These are phyloP conservation scores for Nosema bombycis DNA, from an alignment of 371 early-diverging fungal species.

Conservation along the genomic window DNA sequence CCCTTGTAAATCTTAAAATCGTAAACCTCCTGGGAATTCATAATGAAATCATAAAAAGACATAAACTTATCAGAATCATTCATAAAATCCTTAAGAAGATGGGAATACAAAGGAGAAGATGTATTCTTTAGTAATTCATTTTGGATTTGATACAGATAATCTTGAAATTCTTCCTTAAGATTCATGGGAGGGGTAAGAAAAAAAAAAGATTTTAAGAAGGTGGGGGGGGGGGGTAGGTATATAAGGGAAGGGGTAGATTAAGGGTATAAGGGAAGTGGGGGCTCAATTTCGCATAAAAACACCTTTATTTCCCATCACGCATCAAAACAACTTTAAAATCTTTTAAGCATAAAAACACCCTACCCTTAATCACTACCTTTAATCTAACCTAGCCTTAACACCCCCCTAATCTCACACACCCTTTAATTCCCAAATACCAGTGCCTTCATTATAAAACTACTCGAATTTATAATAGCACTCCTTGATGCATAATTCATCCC, in stretches of 20 bases:
- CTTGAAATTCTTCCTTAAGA: no score
- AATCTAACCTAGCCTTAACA: neutral
- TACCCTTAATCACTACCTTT: neutral
- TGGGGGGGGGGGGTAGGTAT: no score
- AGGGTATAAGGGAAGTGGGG: conserved; percentile 1
- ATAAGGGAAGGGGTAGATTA: neutral
- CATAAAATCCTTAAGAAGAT: no score
- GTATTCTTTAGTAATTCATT: no score
- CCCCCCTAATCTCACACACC: neutral
- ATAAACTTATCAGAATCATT: no score
- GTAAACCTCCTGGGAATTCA: no score
- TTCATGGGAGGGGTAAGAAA: no score
- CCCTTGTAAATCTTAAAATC: no score
- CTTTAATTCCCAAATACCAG: neutral
- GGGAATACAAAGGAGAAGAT: no score
- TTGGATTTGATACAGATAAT: no score
- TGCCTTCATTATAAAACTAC: neutral
- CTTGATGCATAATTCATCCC: conserved; percentile 21
- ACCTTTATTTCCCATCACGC: neutral
- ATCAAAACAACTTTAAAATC: neutral
- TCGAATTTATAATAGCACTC: neutral
- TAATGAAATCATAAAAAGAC: no score
- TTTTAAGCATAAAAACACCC: conserved; percentile 1
- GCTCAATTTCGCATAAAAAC: neutral
- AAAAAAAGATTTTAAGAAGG: no score